Conservation (phyloP, 176 grass and related monocot genomes). For the Aegilops umbellulata region DNA sequence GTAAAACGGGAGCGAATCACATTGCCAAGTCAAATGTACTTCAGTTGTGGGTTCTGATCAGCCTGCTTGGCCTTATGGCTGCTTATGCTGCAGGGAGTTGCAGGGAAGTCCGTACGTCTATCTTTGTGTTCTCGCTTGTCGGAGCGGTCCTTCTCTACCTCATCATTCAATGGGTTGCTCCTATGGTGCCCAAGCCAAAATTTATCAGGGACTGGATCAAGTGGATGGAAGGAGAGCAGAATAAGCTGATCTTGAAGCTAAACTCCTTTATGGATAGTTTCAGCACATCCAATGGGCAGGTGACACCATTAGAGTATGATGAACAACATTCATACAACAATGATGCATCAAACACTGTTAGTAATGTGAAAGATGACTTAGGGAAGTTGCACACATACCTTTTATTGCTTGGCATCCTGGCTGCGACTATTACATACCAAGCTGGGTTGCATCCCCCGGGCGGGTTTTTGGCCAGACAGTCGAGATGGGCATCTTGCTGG, state of each 20-base stretch:
- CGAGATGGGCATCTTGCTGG: neutral
- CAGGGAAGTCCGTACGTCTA: constrained; percentile 33
- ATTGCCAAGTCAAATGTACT: constrained; percentile 23
- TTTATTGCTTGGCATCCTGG: neutral
- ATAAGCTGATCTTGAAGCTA: neutral
- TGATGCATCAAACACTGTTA: neutral
- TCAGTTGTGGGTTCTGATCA: constrained; percentile 25
- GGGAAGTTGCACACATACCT: neutral
- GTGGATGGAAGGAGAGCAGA: neutral
- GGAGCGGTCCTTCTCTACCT: constrained; percentile 28
- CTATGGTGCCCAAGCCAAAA: constrained; percentile 19
- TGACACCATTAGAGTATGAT: neutral
- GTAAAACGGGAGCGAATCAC: constrained; percentile 4
- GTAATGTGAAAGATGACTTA: neutral
- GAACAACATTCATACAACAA: neutral
- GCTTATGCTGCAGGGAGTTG: constrained; percentile 40
- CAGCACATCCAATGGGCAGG: neutral
- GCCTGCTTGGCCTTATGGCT: constrained; percentile 29
- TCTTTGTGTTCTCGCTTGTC: constrained; percentile 30
- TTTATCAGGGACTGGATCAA: neutral
- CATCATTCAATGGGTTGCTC: constrained; percentile 14
- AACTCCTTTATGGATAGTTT: neutral
- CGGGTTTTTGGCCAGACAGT: neutral
- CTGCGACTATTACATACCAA: neutral
- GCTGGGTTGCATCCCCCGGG: neutral